These are phyloP conservation scores for Picea abies DNA, from an alignment of 83 land plant species.

Conservation along the genomic window DNA sequence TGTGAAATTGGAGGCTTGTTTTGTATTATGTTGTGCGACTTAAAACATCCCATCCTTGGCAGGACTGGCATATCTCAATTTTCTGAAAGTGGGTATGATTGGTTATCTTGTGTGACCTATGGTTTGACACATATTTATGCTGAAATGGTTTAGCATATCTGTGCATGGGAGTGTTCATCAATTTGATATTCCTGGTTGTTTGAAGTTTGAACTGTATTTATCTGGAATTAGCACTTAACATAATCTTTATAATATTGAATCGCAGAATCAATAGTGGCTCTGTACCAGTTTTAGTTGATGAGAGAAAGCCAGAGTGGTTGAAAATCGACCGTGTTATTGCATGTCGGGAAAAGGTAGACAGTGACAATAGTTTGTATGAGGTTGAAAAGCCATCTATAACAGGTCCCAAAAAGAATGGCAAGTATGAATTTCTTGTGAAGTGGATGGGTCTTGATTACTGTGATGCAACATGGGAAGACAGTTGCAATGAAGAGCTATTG, in stretches of 20 bases:
- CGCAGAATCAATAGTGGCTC: background rate
- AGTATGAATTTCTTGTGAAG: conserved; percentile 39
- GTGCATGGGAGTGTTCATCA: too few species aligned
- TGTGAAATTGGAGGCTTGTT: background rate
- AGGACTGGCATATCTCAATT: background rate
- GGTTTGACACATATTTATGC: background rate
- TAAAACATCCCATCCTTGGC: background rate
- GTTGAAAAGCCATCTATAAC: background rate
- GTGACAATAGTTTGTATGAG: background rate
- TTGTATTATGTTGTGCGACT: background rate
- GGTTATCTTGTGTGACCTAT: background rate
- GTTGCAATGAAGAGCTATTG: conserved; percentile 24
- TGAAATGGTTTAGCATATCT: too few species aligned
- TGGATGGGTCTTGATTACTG: conserved; percentile 37
- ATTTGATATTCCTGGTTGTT: background rate
- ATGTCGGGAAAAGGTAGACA: conserved; percentile 24
- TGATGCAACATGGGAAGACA: conserved; percentile 40
- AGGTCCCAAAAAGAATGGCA: background rate
- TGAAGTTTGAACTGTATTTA: background rate
- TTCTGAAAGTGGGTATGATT: background rate
- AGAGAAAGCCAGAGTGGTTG: conserved; percentile 39
- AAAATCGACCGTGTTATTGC: conserved; percentile 40
- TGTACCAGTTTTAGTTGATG: conserved; percentile 15
- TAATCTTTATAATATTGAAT: background rate
- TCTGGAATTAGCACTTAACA: background rate